phyloP scores from a whole-genome alignment of 768 basidiomycete species.

The Auricularia sp. region DNA sequence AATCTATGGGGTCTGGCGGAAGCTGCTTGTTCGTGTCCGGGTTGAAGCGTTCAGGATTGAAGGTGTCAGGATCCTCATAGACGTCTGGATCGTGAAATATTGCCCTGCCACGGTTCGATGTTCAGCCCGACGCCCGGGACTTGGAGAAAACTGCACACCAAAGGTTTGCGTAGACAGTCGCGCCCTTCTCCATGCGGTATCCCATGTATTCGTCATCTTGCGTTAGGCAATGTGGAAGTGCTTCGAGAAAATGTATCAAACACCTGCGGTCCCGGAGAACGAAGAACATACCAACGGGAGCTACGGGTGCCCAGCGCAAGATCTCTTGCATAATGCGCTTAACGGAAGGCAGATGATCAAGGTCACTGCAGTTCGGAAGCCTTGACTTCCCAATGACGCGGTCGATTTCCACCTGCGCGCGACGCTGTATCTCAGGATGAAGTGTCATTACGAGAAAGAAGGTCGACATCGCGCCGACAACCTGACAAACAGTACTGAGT shows the following conservation, averaged over 20 bases:
- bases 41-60: neutral
- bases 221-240: conserved; percentile 14
- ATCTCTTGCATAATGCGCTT: conserved; percentile 13
- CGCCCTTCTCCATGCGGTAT: conserved; percentile 19
- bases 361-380: conserved; percentile 12
- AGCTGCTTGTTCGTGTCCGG: neutral
- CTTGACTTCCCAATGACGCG: conserved; percentile 5
- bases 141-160: conserved; percentile 13
- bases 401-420: conserved; percentile 16
- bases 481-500: neutral
- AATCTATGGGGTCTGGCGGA: neutral
- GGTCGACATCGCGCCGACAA: conserved; percentile 11
- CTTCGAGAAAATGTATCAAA: neutral
- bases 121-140: neutral
- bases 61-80: neutral
- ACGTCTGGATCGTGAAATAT: neutral
- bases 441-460: conserved; percentile 15
- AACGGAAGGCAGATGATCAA: conserved; percentile 12
- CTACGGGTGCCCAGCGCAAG: conserved; percentile 13
- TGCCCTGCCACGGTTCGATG: neutral
- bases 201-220: conserved; percentile 18
- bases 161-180: conserved; percentile 20
- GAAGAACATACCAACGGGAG: conserved; percentile 6
- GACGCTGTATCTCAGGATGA: conserved; percentile 12
- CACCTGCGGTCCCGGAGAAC: too few relatives aligned